Percentiles rank a stretch among this genome's conserved stretches.
Evolutionary conservation across 1,284 basidiomycete species (phyloP).

Genomic region (Apiotrichum gracile): DNA sequence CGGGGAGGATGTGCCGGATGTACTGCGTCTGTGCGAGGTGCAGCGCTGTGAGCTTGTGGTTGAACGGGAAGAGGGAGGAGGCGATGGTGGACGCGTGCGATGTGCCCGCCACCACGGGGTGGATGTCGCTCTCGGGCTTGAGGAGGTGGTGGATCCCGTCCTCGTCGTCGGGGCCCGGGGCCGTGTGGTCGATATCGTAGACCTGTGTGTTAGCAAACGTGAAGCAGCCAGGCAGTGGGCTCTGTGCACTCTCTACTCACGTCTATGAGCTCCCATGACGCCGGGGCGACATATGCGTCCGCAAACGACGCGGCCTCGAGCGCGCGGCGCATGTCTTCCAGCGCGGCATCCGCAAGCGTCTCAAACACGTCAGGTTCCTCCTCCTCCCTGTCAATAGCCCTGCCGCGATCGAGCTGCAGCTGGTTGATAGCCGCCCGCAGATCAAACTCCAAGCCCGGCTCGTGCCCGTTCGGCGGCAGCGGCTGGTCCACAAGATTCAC

Average conservation of each 20-base stretch:
- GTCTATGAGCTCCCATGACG: conserved; percentile 46
- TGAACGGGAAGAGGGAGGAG: too few relatives aligned
- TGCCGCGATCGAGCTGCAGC: conserved; percentile 53
- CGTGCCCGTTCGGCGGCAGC: conserved; percentile 46
- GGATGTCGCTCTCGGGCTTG: conserved; percentile 38
- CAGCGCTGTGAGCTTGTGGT: not conserved
- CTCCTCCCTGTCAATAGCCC: too few relatives aligned
- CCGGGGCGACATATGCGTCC: conserved; percentile 54
- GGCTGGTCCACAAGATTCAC: conserved; percentile 32
- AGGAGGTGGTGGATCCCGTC: conserved; percentile 53
- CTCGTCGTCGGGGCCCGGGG: conserved; percentile 55
- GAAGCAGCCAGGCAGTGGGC: too few relatives aligned
- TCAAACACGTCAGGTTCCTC: not conserved
- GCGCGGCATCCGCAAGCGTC: not conserved
- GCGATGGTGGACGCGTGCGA: conserved; percentile 5
- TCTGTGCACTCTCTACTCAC: conserved; percentile 49
- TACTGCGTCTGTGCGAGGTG: conserved; percentile 22
- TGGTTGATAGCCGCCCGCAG: conserved; percentile 57
- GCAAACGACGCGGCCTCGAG: conserved; percentile 46
- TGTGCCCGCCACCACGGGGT: conserved; percentile 19
- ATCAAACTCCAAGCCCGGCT: conserved; percentile 51
- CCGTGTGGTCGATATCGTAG: conserved; percentile 43
- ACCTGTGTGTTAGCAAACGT: conserved; percentile 29
- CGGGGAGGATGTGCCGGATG: conserved; percentile 42
- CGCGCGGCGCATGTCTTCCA: not conserved